These are phyloP conservation scores for Lepidium sativum DNA, from an alignment of 345 rosid genomes.

Conservation along the genomic window DNA sequence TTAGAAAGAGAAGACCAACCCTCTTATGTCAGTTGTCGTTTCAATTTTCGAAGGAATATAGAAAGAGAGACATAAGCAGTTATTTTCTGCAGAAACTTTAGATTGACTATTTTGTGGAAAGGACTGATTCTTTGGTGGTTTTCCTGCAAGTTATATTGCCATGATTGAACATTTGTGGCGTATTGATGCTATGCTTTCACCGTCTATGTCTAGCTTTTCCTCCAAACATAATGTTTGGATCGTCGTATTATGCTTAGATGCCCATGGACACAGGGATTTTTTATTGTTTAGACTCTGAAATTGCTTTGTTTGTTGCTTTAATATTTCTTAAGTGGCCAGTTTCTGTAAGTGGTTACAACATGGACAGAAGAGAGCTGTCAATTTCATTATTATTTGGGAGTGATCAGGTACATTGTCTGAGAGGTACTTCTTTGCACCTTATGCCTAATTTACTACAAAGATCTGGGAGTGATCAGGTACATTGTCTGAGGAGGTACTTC, in stretches of 20 bases:
- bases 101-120: neutral
- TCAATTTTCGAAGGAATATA: slow-evolving; percentile 14
- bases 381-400: neutral
- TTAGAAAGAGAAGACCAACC: too few species aligned
- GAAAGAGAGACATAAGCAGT: slow-evolving; percentile 46
- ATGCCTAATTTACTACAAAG: neutral
- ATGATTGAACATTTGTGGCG: neutral
- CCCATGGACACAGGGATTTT: neutral
- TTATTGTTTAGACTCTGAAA: neutral
- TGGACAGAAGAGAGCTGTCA: neutral
- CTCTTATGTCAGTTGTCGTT: neutral
- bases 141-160: neutral
- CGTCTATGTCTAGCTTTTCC: neutral
- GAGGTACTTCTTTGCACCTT: neutral
- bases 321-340: neutral
- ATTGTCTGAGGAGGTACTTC: neutral
- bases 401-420: neutral
- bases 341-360: neutral
- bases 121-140: neutral
- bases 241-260: neutral
- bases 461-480: neutral
- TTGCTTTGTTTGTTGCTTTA: neutral
- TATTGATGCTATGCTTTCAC: neutral
- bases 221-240: neutral
- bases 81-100: slow-evolving; percentile 34